Evolutionary conservation across 1,284 basidiomycete genomes (phyloP).

Genomic region (Rhodotorula sp.): DNA sequence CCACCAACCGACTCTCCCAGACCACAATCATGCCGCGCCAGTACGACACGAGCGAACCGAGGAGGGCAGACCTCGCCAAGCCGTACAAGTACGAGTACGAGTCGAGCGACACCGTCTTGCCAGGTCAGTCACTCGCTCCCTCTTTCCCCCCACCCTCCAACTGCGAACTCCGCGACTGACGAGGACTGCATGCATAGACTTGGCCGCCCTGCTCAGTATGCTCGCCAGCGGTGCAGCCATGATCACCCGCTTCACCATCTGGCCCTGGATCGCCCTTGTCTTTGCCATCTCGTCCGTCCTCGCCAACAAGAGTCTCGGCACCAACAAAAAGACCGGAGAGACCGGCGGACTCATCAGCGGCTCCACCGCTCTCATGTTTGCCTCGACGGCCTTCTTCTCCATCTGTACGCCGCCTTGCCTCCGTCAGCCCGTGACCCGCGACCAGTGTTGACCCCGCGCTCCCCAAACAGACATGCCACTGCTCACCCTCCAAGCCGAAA

Average conservation of each 20-base stretch:
- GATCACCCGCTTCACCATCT: conserved; percentile 30
- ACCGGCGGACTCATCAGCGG: conserved; percentile 20
- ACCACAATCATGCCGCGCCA: conserved; percentile 1
- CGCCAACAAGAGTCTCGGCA: conserved; percentile 11
- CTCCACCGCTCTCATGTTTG: conserved; percentile 22
- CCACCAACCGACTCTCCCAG: neutral
- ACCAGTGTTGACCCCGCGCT: neutral
- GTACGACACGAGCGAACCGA: conserved; percentile 25
- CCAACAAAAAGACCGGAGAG: conserved; percentile 4
- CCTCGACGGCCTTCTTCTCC: conserved; percentile 16
- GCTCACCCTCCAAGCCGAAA: conserved; percentile 15
- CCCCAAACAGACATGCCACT: conserved; percentile 16
- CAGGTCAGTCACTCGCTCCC: conserved; percentile 10
- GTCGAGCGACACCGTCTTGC: conserved; percentile 1
- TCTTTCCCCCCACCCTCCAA: neutral
- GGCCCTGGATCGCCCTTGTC: conserved; percentile 29
- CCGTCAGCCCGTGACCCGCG: too few species aligned
- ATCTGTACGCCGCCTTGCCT: conserved; percentile 7
- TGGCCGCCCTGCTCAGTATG: conserved; percentile 15
- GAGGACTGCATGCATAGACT: neutral
- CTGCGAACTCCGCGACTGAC: neutral
- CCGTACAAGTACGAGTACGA: conserved; percentile 18
- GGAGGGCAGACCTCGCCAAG: conserved; percentile 1
- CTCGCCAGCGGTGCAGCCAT: conserved; percentile 21
- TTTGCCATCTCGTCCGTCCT: conserved; percentile 16